A percentile compares a stretch with the other conserved stretches of the same genome.
Conservation (phyloP, 208 protist species). For the Acanthamoeba sp. region DNA sequence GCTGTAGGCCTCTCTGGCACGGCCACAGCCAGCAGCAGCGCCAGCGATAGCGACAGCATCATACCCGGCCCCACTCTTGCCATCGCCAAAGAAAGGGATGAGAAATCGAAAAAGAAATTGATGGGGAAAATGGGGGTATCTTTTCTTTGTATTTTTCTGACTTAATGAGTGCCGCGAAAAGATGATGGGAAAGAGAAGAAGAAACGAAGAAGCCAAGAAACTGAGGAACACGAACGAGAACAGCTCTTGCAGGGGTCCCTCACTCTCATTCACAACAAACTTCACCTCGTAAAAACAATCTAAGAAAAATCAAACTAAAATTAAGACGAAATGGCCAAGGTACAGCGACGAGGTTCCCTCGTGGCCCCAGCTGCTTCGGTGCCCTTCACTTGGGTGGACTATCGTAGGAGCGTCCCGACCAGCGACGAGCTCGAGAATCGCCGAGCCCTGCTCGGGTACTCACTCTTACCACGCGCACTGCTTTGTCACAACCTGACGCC, state of each 20-base stretch:
- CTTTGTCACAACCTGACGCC: too few species aligned
- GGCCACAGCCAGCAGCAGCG: neutral
- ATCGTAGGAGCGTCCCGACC: neutral
- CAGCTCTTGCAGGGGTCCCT: neutral
- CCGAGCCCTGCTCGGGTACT: neutral
- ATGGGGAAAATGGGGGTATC: neutral
- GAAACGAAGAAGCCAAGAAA: neutral
- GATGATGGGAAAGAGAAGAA: neutral
- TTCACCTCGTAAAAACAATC: neutral
- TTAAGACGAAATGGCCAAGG: neutral
- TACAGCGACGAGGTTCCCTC: neutral
- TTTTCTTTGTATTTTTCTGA: neutral
- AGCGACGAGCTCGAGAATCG: neutral
- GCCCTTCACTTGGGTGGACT: neutral
- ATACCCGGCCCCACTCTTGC: too few species aligned
- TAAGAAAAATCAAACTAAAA: neutral
- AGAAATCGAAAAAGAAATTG: neutral
- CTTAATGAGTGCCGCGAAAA: neutral
- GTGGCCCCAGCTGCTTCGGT: neutral
- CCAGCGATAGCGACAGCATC: too few species aligned
- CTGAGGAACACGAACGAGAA: neutral
- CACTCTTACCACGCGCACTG: neutral
- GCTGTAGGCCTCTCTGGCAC: neutral
- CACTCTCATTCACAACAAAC: neutral
- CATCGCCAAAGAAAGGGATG: neutral